Conservation (phyloP, 2,329 filamentous ascomycete genomes). For the Talaromyces pinophilus region DNA sequence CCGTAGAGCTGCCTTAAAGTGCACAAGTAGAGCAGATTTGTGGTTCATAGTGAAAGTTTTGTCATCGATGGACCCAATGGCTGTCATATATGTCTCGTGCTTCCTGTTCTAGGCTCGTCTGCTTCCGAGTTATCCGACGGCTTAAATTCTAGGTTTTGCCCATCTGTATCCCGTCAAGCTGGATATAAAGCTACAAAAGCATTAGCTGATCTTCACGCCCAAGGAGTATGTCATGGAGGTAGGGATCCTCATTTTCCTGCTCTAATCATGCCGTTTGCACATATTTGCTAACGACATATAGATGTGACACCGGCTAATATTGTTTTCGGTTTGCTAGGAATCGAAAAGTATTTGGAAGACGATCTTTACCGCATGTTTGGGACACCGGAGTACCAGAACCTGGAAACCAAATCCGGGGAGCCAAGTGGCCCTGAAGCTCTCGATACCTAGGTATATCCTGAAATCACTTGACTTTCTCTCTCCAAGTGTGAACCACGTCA, state of each 20-base stretch:
- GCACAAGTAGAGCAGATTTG: neutral
- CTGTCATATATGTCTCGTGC: neutral
- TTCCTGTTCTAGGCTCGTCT: neutral
- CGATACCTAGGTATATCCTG: neutral
- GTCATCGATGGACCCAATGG: neutral
- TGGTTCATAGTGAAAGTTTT: neutral
- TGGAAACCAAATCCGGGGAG: neutral
- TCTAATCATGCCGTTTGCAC: neutral
- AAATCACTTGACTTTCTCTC: neutral
- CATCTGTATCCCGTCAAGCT: neutral
- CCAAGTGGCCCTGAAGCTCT: neutral
- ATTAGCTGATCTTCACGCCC: neutral
- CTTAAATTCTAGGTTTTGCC: neutral
- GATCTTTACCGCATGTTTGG: neutral
- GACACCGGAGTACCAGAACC: neutral
- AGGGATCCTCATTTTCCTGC: neutral
- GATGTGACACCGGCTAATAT: neutral
- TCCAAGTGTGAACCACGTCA: neutral
- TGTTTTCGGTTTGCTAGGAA: neutral
- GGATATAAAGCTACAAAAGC: neutral
- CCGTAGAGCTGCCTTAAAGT: neutral
- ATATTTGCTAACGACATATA: neutral
- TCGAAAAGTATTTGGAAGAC: neutral
- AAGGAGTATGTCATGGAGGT: neutral
- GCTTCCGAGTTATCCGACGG: neutral